Base-by-base conservation (phyloP, 2,329 filamentous ascomycete genomes). In the Blumeria graminis region DNA sequence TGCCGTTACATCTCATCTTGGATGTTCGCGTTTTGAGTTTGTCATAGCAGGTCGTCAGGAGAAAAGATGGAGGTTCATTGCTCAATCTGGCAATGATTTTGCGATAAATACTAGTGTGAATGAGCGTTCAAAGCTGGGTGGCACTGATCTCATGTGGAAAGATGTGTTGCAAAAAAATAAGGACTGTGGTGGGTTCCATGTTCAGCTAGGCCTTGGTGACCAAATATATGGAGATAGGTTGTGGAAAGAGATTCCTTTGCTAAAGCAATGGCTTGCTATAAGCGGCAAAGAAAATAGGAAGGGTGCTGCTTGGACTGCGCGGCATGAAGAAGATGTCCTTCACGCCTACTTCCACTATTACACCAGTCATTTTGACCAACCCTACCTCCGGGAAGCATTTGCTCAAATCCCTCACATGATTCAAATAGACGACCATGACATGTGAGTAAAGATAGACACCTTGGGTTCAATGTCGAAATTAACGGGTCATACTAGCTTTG, bases 291-390 rank as follows among this genome's bases (percentile, higher is more conserved):
- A 96, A 57, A 92, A 88, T 63, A 77, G 93, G 58, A 94, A 89
- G 71, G 93, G 82, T 62, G 82, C 87, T 0, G 76, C 82, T 46
- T 98, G 92, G 92, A 94, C 89, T 7, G 87, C 90, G 3, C 82
- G 87, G 54, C 86, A 96, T 63, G 88, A 98, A 66, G 90, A 98
- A 65, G 92, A 98, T 65, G 87, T 94, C 16, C 82, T 84, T 1
- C 89, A 96, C 69, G 89, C 92, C 7, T 98, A 94, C 71, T 98
- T 98, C 69, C 92, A 98, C 68, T 98, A 94, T 69, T 98, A 98
- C 67, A 94, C 89, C 1, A 94, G 88, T 62, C 90, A 96, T 68
- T 96, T 98, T 67, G 92, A 98, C 66, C 92, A 98, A 69, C 89
- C 90, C 6, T 90, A 93, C 68, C 69, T 98, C 61, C 76, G 92